A percentile compares a stretch with the other conserved stretches of the same genome.
Conservation (phyloP, 768 basidiomycete genomes). For the Mycena polygramma region DNA sequence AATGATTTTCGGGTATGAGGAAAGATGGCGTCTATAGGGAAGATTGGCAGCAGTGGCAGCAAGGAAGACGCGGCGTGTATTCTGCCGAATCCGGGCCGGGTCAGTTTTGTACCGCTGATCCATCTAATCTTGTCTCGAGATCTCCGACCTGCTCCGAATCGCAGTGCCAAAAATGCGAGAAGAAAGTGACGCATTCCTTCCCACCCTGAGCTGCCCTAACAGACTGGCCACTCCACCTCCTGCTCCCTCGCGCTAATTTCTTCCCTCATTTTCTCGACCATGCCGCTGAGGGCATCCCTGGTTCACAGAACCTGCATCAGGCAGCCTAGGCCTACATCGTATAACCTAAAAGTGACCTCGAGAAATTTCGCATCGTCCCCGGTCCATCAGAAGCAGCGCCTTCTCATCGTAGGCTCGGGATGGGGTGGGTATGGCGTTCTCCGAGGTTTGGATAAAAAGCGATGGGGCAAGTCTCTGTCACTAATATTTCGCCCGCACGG, state of each 20-base stretch:
- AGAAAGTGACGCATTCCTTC: neutral
- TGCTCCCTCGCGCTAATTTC: neutral
- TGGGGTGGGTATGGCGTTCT: conserved; percentile 85
- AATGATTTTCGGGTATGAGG: no score
- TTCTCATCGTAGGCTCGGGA: conserved; percentile 81
- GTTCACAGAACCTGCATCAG: neutral
- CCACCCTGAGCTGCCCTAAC: neutral
- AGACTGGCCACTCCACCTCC: neutral
- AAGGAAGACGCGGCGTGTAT: no score
- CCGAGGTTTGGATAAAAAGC: conserved; percentile 75
- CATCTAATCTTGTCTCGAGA: no score
- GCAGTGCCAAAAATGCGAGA: neutral
- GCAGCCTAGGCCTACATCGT: neutral
- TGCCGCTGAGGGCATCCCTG: conserved; percentile 2
- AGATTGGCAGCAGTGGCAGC: no score
- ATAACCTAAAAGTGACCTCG: no score
- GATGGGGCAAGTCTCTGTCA: conserved; percentile 66
- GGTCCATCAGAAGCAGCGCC: conserved; percentile 54
- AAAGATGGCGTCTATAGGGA: no score
- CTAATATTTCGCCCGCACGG: neutral
- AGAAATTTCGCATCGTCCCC: conserved; percentile 57
- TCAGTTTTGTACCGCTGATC: no score
- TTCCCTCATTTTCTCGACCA: neutral
- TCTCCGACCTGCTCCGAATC: conserved; percentile 30
- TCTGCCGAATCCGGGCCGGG: no score